Percentiles rank a stretch among this genome's conserved stretches.
Conservation (phyloP, 345 rosid genomes). For the Eucalyptus erythrocorys region DNA sequence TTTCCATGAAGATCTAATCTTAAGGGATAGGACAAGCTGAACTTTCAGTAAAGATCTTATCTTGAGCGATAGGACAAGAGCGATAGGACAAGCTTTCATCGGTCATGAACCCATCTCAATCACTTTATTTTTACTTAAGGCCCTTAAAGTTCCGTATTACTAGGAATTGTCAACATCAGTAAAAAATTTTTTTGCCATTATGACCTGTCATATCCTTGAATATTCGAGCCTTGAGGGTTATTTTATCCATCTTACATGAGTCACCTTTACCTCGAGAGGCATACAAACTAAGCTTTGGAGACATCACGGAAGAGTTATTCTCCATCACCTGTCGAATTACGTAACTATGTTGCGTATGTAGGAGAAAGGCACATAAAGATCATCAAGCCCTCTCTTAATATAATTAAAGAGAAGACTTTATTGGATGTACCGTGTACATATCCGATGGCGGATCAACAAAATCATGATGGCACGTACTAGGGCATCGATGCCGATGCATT, state of each 20-base stretch:
- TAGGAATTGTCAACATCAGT: neutral
- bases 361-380: neutral
- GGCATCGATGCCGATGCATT: neutral
- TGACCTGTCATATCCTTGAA: neutral
- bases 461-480: neutral
- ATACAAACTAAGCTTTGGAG: neutral
- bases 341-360: neutral
- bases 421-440: neutral
- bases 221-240: neutral
- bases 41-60: no score
- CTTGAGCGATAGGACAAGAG: no score
- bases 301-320: neutral
- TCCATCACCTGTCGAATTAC: neutral
- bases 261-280: neutral
- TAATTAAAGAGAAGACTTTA: neutral
- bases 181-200: no score
- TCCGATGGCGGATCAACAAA: neutral
- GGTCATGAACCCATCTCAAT: neutral
- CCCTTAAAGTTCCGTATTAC: neutral
- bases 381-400: neutral
- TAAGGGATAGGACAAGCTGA: no score
- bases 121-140: neutral
- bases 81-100: neutral
- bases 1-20: neutral
- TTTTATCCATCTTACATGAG: neutral